Evolutionary conservation across 768 basidiomycete genomes (phyloP).

Genomic region (Nevesoporus exiguus): DNA sequence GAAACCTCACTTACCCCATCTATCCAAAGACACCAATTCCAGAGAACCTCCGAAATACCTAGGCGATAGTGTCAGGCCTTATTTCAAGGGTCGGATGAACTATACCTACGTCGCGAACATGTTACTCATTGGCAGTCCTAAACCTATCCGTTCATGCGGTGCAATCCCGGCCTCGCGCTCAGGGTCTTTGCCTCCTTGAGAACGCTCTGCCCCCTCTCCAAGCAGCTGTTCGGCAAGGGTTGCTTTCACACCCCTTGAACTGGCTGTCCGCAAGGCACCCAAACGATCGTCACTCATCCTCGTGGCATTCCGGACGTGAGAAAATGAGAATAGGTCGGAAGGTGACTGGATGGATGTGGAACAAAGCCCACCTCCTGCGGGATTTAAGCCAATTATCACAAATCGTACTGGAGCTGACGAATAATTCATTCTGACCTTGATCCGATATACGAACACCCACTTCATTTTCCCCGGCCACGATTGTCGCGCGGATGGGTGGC

Average conservation of each 20-base stretch:
- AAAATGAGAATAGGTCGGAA: constrained; percentile 86
- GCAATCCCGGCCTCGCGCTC: constrained; percentile 45
- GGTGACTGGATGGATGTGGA: constrained; percentile 54
- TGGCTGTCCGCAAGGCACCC: constrained; percentile 62
- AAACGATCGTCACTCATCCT: constrained; percentile 65
- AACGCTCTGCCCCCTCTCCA: constrained; percentile 26
- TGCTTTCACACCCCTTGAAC: constrained; percentile 62
- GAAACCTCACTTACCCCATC: constrained; percentile 66
- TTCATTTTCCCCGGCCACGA: constrained; percentile 69
- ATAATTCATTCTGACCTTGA: constrained; percentile 59
- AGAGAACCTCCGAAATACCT: constrained; percentile 85
- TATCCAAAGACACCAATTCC: constrained; percentile 75
- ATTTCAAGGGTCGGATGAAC: not conserved
- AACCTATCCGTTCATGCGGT: constrained; percentile 66
- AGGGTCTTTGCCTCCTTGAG: constrained; percentile 31
- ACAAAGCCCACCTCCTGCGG: constrained; percentile 67
- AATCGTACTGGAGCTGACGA: not conserved
- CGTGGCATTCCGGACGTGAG: constrained; percentile 73
- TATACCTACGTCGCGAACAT: constrained; percentile 74
- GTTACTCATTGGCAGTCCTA: constrained; percentile 86
- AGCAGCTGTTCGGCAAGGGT: constrained; percentile 83
- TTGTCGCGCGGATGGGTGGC: constrained; percentile 71
- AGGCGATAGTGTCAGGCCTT: not conserved
- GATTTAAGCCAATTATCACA: constrained; percentile 2
- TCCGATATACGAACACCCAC: constrained; percentile 88